Evolutionary conservation across 768 basidiomycete genomes (phyloP).

Genomic region (Leccinum variicolor): DNA sequence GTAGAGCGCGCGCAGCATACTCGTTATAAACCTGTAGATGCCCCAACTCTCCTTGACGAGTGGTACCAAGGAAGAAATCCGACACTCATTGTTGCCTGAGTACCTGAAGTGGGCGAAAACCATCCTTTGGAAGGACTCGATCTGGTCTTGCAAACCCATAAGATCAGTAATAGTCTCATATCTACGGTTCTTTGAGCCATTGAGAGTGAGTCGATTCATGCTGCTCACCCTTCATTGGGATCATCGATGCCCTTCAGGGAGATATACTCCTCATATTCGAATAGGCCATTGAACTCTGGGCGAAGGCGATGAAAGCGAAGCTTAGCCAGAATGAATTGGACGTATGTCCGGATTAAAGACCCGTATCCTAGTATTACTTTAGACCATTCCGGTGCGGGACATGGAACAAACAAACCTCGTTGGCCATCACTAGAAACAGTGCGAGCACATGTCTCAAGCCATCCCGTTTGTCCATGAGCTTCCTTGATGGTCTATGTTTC

Average conservation of each 20-base stretch:
- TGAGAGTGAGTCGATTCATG: slow-evolving; percentile 1
- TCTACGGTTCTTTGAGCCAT: slow-evolving; percentile 44
- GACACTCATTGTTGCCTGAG: slow-evolving; percentile 93
- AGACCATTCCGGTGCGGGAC: slow-evolving; percentile 3
- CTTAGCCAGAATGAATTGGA: slow-evolving; percentile 93
- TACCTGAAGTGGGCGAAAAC: slow-evolving; percentile 93
- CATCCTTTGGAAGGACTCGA: slow-evolving; percentile 97
- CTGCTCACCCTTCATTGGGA: slow-evolving; percentile 88
- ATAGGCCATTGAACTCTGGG: slow-evolving; percentile 97
- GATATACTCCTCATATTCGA: slow-evolving; percentile 99
- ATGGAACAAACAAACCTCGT: slow-evolving; percentile 50
- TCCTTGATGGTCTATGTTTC: slow-evolving; percentile 83
- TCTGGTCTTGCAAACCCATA: slow-evolving; percentile 97
- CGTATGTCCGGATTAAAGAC: slow-evolving; percentile 94
- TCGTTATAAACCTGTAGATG: slow-evolving; percentile 97
- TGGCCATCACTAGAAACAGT: slow-evolving; percentile 78
- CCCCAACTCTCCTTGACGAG: slow-evolving; percentile 99
- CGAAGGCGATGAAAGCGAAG: slow-evolving; percentile 93
- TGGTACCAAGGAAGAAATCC: slow-evolving; percentile 90
- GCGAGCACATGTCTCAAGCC: slow-evolving; percentile 95
- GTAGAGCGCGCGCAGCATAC: slow-evolving; percentile 97
- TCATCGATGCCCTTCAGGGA: slow-evolving; percentile 97
- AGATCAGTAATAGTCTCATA: slow-evolving; percentile 98
- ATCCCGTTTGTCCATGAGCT: slow-evolving; percentile 89
- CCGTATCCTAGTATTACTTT: slow-evolving; percentile 67